Evolutionary conservation across 2,329 filamentous ascomycete species (phyloP), one percentile per base, ranked within the genome.

Genomic region (Diplodia mutila): DNA sequence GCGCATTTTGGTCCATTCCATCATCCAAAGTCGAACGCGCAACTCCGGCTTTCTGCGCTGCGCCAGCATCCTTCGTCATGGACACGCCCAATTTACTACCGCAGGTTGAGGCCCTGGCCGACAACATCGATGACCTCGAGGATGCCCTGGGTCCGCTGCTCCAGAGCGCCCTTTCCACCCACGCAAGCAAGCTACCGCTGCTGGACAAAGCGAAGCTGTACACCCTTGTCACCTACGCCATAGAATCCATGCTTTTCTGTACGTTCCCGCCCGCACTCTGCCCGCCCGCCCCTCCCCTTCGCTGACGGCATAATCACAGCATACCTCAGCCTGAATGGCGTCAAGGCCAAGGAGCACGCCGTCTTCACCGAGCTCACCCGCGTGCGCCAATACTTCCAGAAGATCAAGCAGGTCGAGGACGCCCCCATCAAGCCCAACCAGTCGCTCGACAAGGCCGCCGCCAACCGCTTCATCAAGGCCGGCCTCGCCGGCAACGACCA

Each of bases 141-240:
- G 86, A 89, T 42, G 84, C 87, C 4, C 84, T 98, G 32, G 81
- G 87, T 70, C 93, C 94, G n/a, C 82, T 98, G 6, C 81, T 97
- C 29, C 61, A 65, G 32, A 83, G 84, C 42, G 85, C 85, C 61
- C 81, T 97, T 52, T 83, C 87, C 61, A 87, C 90, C 49, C 86
- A 88, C 67, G 88, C 92, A 5, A 89, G 88, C 66, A 93, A 93
- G 76, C 85, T 98, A 8, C 94, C 94, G 1, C 85, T 98, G n/a
- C 85, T 99, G 69, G 94, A 98, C 83, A 94, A 93, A 81, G 93
- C 95, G 8, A 97, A 98, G 81, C 88, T 97, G 69, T 93, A 96
- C 76, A 90, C 95, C n/a, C 84, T 97, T 23, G 85, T 90, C 63
- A 91, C 93, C 21, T 99, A 98, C 78, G 87, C 94, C 0, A 90